A percentile compares a stretch with the other conserved stretches of the same genome.
These are phyloP conservation scores for Brassica carinata DNA, from an alignment of 345 rosid genomes.

Conservation along the genomic window DNA sequence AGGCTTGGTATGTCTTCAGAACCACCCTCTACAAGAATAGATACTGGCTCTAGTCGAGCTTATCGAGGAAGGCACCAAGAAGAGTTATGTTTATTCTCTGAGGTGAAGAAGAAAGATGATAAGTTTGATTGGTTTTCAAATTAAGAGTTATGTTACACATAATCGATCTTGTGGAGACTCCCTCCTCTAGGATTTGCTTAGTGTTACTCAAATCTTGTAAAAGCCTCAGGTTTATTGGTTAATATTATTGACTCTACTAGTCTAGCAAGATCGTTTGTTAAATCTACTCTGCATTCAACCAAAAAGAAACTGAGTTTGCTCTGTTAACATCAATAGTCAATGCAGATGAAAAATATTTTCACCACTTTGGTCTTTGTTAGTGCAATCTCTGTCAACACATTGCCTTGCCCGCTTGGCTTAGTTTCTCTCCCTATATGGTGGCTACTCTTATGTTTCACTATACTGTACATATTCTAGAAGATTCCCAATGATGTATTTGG, in stretches of 20 bases:
- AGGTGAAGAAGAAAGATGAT: conserved; percentile 46
- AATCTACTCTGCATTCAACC: neutral
- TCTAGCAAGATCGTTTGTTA: neutral
- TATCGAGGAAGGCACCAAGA: conserved; percentile 42
- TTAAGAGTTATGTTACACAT: conserved; percentile 45
- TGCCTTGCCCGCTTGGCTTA: neutral
- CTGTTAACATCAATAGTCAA: neutral
- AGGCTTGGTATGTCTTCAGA: conserved; percentile 70
- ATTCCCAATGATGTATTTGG: neutral
- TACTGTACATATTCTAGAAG: neutral
- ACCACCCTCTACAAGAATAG: conserved; percentile 45
- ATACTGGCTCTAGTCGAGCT: conserved; percentile 45
- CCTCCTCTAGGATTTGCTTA: conserved; percentile 24
- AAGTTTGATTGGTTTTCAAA: conserved; percentile 41
- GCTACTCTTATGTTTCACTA: neutral
- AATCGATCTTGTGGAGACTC: conserved; percentile 48
- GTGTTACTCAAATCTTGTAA: conserved; percentile 24
- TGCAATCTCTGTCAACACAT: neutral
- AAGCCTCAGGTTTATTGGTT: conserved; percentile 30
- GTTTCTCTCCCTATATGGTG: too few relatives aligned
- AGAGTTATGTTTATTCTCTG: conserved; percentile 66
- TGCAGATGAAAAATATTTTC: neutral
- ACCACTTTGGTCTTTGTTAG: neutral
- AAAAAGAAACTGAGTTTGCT: neutral
- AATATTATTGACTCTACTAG: conserved; percentile 21